Percentiles rank a stretch among this genome's conserved stretches.
These are phyloP conservation scores for Tuber indicum DNA, from an alignment of 495 filamentous ascomycete species.

Conservation along the genomic window DNA sequence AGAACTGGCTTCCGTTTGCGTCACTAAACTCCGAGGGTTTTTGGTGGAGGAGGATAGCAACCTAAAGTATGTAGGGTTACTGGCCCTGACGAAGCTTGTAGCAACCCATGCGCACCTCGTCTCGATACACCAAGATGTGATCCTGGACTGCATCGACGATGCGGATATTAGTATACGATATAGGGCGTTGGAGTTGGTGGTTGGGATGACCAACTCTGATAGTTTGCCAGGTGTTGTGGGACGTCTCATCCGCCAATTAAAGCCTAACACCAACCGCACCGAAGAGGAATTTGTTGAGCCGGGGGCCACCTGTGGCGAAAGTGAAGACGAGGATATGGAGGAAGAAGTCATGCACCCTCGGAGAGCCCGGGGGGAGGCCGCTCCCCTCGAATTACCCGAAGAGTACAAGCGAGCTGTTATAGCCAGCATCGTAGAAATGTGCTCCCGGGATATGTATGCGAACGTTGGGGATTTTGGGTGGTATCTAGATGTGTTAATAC, in stretches of 20 bases:
- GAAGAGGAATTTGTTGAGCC: slow-evolving; percentile 55
- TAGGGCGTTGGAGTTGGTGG: slow-evolving; percentile 81
- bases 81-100: slow-evolving; percentile 94
- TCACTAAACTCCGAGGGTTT: slow-evolving; percentile 88
- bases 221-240: slow-evolving; percentile 77
- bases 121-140: slow-evolving; percentile 85
- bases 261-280: slow-evolving; percentile 47
- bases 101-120: slow-evolving; percentile 78
- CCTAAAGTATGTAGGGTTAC: slow-evolving; percentile 90
- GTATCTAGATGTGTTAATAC: slow-evolving; percentile 81
- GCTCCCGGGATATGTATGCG: slow-evolving; percentile 79
- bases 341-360: slow-evolving; percentile 36
- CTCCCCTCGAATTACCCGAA: slow-evolving; percentile 54
- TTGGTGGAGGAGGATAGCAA: slow-evolving; percentile 89
- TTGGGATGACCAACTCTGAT: slow-evolving; percentile 82
- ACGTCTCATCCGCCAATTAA: slow-evolving; percentile 76
- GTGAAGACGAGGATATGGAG: slow-evolving; percentile 39
- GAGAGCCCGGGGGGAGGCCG: slow-evolving; percentile 15
- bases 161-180: slow-evolving; percentile 92
- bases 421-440: slow-evolving; percentile 75
- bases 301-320: slow-evolving; percentile 27
- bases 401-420: slow-evolving; percentile 78
- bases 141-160: slow-evolving; percentile 91
- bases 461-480: slow-evolving; percentile 88
- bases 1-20: slow-evolving; percentile 88